Conservation (phyloP, 371 early-diverging fungal species). For the Mucor sp. region DNA sequence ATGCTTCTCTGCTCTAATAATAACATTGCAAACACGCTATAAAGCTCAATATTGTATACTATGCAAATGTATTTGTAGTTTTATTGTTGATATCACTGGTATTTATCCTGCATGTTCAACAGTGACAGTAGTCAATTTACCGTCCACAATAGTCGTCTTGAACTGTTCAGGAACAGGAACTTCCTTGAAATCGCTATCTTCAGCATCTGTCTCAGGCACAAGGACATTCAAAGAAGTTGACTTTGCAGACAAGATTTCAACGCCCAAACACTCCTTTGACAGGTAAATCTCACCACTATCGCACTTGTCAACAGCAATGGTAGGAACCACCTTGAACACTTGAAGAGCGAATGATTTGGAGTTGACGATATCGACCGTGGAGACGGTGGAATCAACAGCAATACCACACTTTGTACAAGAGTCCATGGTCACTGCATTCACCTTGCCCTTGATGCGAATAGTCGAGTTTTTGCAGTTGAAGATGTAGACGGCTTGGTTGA, state of each 20-base stretch:
- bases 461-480: constrained; percentile 90
- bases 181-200: constrained; percentile 83
- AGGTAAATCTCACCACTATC: constrained; percentile 91
- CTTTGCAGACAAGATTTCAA: constrained; percentile 91
- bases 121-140: constrained; percentile 78
- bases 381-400: constrained; percentile 82
- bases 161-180: constrained; percentile 91
- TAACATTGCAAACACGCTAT: no score
- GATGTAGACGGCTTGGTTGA: constrained; percentile 91
- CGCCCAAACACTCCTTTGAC: constrained; percentile 72
- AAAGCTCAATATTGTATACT: no score
- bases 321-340: constrained; percentile 82
- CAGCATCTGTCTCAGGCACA: constrained; percentile 66
- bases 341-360: constrained; percentile 89
- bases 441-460: constrained; percentile 88
- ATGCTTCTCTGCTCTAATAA: no score
- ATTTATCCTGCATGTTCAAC: constrained; percentile 80
- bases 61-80: no score
- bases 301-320: constrained; percentile 89
- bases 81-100: not conserved
- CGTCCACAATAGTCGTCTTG: constrained; percentile 80
- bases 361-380: constrained; percentile 92
- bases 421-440: constrained; percentile 88
- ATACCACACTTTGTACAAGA: constrained; percentile 88
- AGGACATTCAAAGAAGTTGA: constrained; percentile 85